These are phyloP conservation scores for Leucogyrophana mollusca DNA, from an alignment of 768 basidiomycete genomes.

Conservation along the genomic window DNA sequence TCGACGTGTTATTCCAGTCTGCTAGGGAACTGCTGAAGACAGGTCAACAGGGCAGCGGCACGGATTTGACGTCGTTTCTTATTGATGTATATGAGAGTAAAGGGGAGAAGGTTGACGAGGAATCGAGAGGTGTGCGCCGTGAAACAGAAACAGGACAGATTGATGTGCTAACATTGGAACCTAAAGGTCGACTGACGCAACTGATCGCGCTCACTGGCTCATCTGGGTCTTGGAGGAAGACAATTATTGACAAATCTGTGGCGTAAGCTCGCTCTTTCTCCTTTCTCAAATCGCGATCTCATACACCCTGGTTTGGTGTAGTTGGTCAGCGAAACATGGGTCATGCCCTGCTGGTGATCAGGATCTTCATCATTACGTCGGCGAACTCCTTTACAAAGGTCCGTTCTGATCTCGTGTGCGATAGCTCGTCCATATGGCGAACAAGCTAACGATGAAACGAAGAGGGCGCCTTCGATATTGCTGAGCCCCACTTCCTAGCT, in stretches of 20 bases:
- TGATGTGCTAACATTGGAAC: slow-evolving; percentile 1
- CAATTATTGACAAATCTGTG: slow-evolving; percentile 79
- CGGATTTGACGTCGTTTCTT: slow-evolving; percentile 78
- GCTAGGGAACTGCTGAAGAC: slow-evolving; percentile 86
- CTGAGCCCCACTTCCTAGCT: slow-evolving; percentile 81
- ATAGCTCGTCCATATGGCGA: too few species aligned
- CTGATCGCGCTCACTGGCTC: slow-evolving; percentile 84
- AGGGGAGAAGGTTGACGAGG: slow-evolving; percentile 69
- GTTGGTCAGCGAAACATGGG: slow-evolving; percentile 84
- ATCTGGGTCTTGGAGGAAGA: slow-evolving; percentile 86
- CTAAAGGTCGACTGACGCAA: slow-evolving; percentile 81
- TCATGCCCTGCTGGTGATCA: slow-evolving; percentile 86
- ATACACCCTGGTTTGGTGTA: slow-evolving; percentile 30
- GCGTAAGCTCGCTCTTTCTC: slow-evolving; percentile 50
- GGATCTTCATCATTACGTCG: slow-evolving; percentile 85
- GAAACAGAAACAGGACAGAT: slow-evolving; percentile 12
- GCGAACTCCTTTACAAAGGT: slow-evolving; percentile 87
- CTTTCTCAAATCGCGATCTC: slow-evolving; percentile 6
- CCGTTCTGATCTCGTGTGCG: not conserved
- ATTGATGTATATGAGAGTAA: slow-evolving; percentile 82
- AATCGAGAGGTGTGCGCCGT: slow-evolving; percentile 64
- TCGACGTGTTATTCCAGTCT: slow-evolving; percentile 90
- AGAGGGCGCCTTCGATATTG: slow-evolving; percentile 77
- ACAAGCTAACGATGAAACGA: slow-evolving; percentile 6
- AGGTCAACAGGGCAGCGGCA: slow-evolving; percentile 86